Evolutionary conservation across 2,329 filamentous ascomycete genomes (phyloP), one percentile per base, ranked within the genome.

Genomic region (Fusarium pseudonygamai): DNA sequence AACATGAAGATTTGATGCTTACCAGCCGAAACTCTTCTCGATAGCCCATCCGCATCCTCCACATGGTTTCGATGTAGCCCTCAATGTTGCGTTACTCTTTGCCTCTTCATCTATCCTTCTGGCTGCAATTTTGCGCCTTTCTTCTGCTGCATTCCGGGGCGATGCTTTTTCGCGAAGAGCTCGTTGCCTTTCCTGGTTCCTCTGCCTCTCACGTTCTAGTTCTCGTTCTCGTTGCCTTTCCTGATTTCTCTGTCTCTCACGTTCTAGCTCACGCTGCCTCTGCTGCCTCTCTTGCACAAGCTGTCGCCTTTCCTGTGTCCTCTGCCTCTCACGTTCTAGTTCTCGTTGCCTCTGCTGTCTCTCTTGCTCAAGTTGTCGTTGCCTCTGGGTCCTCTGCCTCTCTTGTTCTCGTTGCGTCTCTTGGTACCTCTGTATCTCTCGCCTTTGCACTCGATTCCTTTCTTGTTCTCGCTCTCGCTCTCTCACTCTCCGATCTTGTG

Each of bases 1-100:
- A 24, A 28, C 40, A 40, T 12, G 26, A 32, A 26, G 32, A 14
- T 30, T 32, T 36, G n/a, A n/a, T 43, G 79, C 82, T 78, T 62
- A 85, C 84, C 84, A 86, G 52, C 84, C 84, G 0, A 71, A 60
- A 24, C 80, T 82, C 77, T 84, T 86, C 71, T 84, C 78, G 59
- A 85, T 85, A 3, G 80, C 78, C 67, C 78, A 79, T 7, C 74
- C 68, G 24, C 84, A 86, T 2, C 78, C 77, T 0, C 83, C 82
- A 42, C 84, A 86, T 0, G 79, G 80, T 60, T 82, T 84, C 18
- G 82, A 81, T 45, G 81, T 80, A 20, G 36, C 52, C 12, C 34
- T 74, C 9, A 85, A 69, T 7, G 72, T 79, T 14, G 34, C 63
- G 3, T 60, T 46, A 34, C 80, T 84, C 64, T 76, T 67, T 10